Conservation (phyloP, 345 rosid species). For the Salix exigua region DNA sequence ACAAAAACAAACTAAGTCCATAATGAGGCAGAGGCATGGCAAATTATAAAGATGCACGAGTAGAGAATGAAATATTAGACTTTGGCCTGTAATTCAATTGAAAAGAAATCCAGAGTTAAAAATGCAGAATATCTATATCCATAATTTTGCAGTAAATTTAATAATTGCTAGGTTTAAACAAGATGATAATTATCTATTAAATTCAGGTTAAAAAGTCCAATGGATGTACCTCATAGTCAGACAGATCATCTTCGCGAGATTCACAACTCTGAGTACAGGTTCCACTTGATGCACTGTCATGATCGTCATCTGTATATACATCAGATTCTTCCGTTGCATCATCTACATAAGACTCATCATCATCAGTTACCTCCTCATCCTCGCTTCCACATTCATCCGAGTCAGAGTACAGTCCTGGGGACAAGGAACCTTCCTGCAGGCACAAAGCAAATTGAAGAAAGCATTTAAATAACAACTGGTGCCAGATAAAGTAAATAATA, state of each 20-base stretch:
- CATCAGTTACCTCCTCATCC: constrained; percentile 78
- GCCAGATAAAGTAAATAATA: not conserved
- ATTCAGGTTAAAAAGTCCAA: constrained; percentile 5
- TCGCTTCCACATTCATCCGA: constrained; percentile 77
- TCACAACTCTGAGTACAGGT: constrained; percentile 42
- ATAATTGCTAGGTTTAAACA: not conserved
- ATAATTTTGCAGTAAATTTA: not conserved
- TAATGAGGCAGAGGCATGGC: not conserved
- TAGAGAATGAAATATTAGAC: not conserved
- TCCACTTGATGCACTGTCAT: constrained; percentile 46
- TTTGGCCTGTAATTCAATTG: not conserved
- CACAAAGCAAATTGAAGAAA: constrained; percentile 22
- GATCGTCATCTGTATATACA: constrained; percentile 50
- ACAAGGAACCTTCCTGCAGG: constrained; percentile 71
- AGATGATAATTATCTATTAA: not conserved
- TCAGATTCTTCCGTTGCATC: constrained; percentile 51
- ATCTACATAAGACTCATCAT: constrained; percentile 64
- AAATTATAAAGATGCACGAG: not conserved
- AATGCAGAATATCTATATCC: not conserved
- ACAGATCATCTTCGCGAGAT: constrained; percentile 37
- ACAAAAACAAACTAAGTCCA: not conserved
- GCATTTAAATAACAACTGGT: not conserved
- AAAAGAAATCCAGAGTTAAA: not conserved
- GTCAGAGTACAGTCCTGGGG: constrained; percentile 79
- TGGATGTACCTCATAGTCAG: constrained; percentile 46